These are phyloP conservation scores for Artemisia argyi DNA, from an alignment of 129 eudicot genomes.

Conservation along the genomic window DNA sequence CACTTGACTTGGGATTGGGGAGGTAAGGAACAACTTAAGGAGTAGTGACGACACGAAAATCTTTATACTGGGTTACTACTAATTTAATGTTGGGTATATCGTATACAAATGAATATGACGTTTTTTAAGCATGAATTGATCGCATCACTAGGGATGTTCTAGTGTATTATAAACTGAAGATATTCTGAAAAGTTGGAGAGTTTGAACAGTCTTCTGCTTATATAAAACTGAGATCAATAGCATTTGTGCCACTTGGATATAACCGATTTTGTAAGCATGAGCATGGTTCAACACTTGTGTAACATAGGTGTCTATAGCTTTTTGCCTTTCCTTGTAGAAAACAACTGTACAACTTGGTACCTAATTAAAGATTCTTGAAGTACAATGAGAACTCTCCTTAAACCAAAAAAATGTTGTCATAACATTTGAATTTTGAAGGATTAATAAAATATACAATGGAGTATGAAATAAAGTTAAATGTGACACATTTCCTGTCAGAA, in stretches of 20 bases:
- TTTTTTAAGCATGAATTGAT: not conserved
- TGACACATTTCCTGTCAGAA: not conserved
- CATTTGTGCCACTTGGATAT: not conserved
- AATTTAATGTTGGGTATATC: not conserved
- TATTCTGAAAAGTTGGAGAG: not conserved
- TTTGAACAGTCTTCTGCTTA: not conserved
- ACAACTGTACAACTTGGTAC: not conserved
- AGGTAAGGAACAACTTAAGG: not conserved
- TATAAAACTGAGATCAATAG: not conserved
- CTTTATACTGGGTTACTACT: not conserved
- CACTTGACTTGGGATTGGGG: not conserved
- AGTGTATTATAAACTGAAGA: not conserved
- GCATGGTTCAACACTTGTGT: conserved; percentile 5
- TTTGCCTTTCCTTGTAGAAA: not conserved
- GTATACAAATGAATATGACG: not conserved
- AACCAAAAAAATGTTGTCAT: too few species aligned
- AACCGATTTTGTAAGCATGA: not conserved
- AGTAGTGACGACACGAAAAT: not conserved
- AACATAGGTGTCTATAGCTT: not conserved
- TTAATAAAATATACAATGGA: not conserved
- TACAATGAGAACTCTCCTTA: not conserved
- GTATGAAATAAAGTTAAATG: not conserved
- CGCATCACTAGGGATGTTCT: not conserved
- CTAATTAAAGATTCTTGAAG: not conserved
- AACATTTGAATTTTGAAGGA: too few species aligned